phyloP scores from a whole-genome alignment of 1,284 basidiomycete genomes.

The Ceratorhiza oryzae-sativae region DNA sequence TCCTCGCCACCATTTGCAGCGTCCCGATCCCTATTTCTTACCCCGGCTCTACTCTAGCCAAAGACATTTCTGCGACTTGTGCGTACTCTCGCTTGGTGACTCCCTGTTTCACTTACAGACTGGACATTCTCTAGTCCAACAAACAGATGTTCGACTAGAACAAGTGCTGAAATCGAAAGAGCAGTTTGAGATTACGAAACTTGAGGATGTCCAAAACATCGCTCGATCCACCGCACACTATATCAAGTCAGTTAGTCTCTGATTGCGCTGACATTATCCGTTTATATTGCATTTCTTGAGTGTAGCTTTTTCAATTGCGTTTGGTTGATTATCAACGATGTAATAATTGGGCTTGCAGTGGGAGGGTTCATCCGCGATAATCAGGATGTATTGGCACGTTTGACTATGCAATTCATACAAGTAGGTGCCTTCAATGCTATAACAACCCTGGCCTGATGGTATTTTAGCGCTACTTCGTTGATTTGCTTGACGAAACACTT shows the following conservation, averaged over 20 bases:
- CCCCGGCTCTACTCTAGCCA: conserved; percentile 46
- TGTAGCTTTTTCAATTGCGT: conserved; percentile 87
- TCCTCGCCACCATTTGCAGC: conserved; percentile 40
- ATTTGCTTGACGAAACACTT: conserved; percentile 63
- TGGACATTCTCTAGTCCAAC: conserved; percentile 47
- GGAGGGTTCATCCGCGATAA: conserved; percentile 76
- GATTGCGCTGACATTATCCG: conserved; percentile 37
- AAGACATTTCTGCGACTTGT: conserved; percentile 49
- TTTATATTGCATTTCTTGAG: not conserved
- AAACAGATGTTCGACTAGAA: conserved; percentile 51
- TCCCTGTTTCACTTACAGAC: not conserved
- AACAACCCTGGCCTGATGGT: conserved; percentile 39
- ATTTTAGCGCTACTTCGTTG: conserved; percentile 53
- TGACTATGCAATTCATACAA: conserved; percentile 43
- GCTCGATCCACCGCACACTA: conserved; percentile 47
- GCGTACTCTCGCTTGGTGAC: conserved; percentile 27
- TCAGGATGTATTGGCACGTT: conserved; percentile 39
- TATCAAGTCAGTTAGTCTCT: conserved; percentile 58
- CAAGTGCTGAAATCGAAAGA: conserved; percentile 52
- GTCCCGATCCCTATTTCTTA: conserved; percentile 42
- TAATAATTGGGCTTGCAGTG: conserved; percentile 79
- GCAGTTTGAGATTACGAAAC: conserved; percentile 45
- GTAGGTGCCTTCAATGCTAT: conserved; percentile 52
- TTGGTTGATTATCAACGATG: conserved; percentile 91
- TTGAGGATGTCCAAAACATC: conserved; percentile 41